These are phyloP conservation scores for Prinsepia uniflora DNA, from an alignment of 306 rosid species.

Conservation along the genomic window DNA sequence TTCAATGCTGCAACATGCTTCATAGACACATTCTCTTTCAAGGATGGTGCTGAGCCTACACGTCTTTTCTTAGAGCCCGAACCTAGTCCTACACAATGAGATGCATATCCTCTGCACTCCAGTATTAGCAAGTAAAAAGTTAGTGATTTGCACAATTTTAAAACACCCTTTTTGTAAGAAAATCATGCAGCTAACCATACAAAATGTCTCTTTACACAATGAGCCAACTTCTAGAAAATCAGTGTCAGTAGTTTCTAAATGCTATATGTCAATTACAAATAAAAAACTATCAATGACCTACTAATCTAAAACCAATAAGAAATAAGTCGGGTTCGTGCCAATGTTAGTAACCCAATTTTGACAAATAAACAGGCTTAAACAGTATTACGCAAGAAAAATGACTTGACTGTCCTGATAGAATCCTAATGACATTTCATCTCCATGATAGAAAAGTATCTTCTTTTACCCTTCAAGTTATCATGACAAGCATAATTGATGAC, in stretches of 20 bases:
- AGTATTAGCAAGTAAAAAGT: constrained; percentile 8
- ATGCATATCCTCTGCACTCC: constrained; percentile 14
- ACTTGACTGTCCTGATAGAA: not conserved
- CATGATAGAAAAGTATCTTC: not conserved
- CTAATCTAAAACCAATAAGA: no score
- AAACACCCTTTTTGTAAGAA: not conserved
- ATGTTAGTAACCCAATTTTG: no score
- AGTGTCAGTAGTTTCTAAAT: not conserved
- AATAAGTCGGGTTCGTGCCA: no score
- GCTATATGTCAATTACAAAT: not conserved
- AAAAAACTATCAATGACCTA: no score
- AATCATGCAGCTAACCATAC: not conserved
- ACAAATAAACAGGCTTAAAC: no score
- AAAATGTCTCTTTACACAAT: not conserved
- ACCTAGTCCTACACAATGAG: constrained; percentile 14
- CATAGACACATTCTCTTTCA: not conserved
- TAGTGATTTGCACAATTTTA: constrained; percentile 24
- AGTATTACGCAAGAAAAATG: no score
- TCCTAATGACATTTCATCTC: not conserved
- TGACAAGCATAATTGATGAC: no score
- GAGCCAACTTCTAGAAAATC: not conserved
- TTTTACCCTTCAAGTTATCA: not conserved
- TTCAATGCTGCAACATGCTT: no score
- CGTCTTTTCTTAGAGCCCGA: not conserved
- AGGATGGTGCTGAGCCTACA: not conserved